phyloP scores from a whole-genome alignment of 345 rosid species.

The Kernera saxatilis region DNA sequence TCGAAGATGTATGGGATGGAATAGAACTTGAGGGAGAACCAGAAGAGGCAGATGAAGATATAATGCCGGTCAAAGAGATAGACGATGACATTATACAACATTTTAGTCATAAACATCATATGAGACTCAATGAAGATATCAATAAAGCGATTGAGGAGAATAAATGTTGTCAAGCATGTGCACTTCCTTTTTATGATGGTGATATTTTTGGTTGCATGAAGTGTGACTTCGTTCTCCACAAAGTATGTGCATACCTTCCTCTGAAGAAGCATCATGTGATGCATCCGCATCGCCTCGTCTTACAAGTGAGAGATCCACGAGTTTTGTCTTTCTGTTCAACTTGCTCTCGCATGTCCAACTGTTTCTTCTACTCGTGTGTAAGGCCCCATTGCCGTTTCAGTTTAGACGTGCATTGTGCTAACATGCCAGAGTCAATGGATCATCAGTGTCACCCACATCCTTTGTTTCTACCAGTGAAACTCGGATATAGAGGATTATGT shows the following conservation, averaged over 20 bases:
- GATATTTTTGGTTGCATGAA: background rate
- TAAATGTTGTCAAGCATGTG: background rate
- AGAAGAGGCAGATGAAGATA: background rate
- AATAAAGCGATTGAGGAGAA: background rate
- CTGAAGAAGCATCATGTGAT: background rate
- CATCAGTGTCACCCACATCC: background rate
- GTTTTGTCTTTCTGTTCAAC: background rate
- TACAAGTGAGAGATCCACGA: background rate
- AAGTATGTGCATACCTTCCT: background rate
- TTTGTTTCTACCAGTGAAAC: background rate
- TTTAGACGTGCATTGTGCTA: background rate
- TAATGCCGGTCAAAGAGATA: background rate
- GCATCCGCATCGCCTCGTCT: background rate
- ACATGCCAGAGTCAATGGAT: background rate
- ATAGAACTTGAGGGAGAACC: background rate
- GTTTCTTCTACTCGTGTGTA: background rate
- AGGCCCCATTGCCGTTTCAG: too few species aligned
- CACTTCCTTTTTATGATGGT: background rate
- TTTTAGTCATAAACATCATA: background rate
- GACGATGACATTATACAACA: background rate
- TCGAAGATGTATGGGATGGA: background rate
- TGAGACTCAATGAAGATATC: background rate
- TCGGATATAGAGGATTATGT: too few species aligned
- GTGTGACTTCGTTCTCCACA: too few species aligned
- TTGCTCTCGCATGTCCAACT: background rate